A percentile compares a stretch with the other conserved stretches of the same genome.
Conservation (phyloP, 345 rosid genomes). For the Eucalyptus fibrosa region DNA sequence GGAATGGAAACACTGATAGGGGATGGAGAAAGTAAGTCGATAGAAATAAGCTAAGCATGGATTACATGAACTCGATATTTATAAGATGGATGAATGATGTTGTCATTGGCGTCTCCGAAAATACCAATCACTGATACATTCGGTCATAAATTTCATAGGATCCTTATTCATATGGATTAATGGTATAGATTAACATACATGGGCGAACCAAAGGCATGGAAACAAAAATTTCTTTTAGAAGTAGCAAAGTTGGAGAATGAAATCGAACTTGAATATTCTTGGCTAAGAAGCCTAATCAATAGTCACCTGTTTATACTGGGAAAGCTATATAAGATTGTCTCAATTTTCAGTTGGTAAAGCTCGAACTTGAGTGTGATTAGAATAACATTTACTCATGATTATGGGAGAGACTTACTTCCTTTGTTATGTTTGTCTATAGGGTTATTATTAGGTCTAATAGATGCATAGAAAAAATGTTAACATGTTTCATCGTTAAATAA, state of each 20-base stretch:
- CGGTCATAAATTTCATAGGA: not conserved
- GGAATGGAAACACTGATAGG: not conserved
- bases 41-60: not conserved
- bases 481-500: not conserved
- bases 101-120: not conserved
- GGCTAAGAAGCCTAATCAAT: not conserved
- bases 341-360: not conserved
- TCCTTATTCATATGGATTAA: not conserved
- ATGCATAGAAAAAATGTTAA: not conserved
- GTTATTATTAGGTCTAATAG: not conserved
- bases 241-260: not conserved
- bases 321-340: not conserved
- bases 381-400: not conserved
- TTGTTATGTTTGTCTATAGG: not conserved
- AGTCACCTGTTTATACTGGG: not conserved
- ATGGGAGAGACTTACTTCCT: not conserved
- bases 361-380: not conserved
- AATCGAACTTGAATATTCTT: not conserved
- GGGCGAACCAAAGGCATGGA: not conserved
- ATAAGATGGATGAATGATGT: not conserved
- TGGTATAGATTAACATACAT: not conserved
- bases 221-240: not conserved
- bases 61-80: not conserved
- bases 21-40: too few relatives aligned
- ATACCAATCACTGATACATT: rapidly evolving